Conservation (phyloP, 371 early-diverging fungal species). For the Cokeromyces recurvatus region DNA sequence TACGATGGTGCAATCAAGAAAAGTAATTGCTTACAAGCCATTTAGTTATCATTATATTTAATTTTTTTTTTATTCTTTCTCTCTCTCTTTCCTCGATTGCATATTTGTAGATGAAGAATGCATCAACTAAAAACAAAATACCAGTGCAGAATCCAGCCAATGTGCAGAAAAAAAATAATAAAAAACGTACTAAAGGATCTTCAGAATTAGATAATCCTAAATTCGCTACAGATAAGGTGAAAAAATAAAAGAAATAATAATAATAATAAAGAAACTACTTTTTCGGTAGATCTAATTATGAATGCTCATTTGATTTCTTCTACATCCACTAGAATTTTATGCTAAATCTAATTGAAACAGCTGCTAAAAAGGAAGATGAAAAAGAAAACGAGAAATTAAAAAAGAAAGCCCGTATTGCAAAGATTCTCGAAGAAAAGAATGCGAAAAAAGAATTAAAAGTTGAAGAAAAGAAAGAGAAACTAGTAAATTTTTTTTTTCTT, state of each 20-base stretch:
- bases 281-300: neutral
- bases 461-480: slow-evolving; percentile 13
- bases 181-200: slow-evolving; percentile 9
- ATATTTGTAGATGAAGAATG: too few relatives aligned
- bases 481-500: slow-evolving; percentile 5
- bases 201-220: slow-evolving; percentile 24
- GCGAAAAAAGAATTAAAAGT: slow-evolving; percentile 12
- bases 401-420: slow-evolving; percentile 12
- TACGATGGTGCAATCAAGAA: too few relatives aligned
- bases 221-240: too few relatives aligned
- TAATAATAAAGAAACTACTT: slow-evolving; percentile 6
- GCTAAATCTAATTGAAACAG: slow-evolving; percentile 16
- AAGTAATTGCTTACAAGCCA: too few relatives aligned
- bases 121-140: neutral
- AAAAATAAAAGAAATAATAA: too few relatives aligned
- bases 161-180: neutral
- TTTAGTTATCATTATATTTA: too few relatives aligned
- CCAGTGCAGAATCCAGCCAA: neutral
- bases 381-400: slow-evolving; percentile 12
- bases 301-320: too few relatives aligned
- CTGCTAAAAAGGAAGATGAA: slow-evolving; percentile 15
- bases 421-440: slow-evolving; percentile 19
- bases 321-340: slow-evolving; percentile 20
- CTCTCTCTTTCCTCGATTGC: too few relatives aligned
- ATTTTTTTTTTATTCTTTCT: too few relatives aligned